These are phyloP conservation scores for Quercus parvula DNA, from an alignment of 306 rosid genomes.

Conservation along the genomic window DNA sequence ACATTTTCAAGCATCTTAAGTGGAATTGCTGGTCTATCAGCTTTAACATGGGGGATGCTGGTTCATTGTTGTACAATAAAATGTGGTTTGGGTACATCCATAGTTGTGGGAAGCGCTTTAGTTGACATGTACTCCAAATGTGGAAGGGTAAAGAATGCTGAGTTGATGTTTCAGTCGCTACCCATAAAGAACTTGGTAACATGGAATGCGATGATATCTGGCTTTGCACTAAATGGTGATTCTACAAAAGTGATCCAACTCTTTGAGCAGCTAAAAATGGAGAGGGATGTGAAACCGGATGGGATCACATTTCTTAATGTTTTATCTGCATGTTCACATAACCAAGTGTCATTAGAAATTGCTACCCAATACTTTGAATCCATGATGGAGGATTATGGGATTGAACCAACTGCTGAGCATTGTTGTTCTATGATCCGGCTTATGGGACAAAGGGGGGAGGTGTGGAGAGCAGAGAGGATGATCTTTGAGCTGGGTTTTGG, in stretches of 20 bases:
- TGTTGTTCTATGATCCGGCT: conserved; percentile 65
- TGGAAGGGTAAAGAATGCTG: conserved; percentile 48
- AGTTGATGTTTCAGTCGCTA: conserved; percentile 44
- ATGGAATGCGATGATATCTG: conserved; percentile 71
- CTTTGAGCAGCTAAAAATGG: conserved; percentile 45
- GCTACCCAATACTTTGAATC: conserved; percentile 34
- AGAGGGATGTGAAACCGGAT: conserved; percentile 46
- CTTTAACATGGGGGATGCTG: conserved; percentile 58
- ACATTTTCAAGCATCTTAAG: conserved; percentile 63
- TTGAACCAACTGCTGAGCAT: conserved; percentile 57
- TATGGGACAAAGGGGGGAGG: conserved; percentile 68
- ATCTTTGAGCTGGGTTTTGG: conserved; percentile 56
- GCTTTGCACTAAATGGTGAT: conserved; percentile 58
- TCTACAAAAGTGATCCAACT: conserved; percentile 34
- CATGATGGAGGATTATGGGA: conserved; percentile 47
- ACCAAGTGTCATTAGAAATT: conserved; percentile 37
- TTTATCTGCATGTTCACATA: conserved; percentile 51
- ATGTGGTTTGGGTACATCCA: conserved; percentile 43
- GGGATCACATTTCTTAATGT: conserved; percentile 66
- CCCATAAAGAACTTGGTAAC: conserved; percentile 51
- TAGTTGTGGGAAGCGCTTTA: conserved; percentile 62
- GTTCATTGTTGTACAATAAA: conserved; percentile 59
- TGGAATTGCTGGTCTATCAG: conserved; percentile 60
- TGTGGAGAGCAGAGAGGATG: conserved; percentile 43
- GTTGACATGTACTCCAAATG: conserved; percentile 82